phyloP scores from a whole-genome alignment of 2,329 filamentous ascomycete genomes.

The Stagonosporopsis chrysanthemi region DNA sequence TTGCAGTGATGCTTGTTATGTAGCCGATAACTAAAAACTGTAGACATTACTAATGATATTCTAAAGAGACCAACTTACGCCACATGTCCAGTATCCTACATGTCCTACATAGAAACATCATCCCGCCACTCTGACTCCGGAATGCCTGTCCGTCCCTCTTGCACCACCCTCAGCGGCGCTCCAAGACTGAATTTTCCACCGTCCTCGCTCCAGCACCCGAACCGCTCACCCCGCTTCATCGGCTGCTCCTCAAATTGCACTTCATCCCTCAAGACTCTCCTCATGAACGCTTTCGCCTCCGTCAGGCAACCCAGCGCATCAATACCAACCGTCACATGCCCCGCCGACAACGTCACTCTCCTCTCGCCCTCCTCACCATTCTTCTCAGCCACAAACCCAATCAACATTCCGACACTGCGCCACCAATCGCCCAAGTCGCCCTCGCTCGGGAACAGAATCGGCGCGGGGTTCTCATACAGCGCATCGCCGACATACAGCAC shows the following conservation, averaged over 20 bases:
- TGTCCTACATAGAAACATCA: neutral
- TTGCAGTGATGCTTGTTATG: neutral
- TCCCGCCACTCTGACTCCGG: conserved; percentile 3
- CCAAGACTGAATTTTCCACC: conserved; percentile 9
- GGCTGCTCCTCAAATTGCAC: conserved; percentile 8
- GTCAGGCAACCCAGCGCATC: conserved; percentile 18
- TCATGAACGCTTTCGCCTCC: conserved; percentile 14
- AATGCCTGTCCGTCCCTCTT: conserved; percentile 3
- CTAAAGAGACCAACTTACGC: neutral
- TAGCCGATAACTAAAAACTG: neutral
- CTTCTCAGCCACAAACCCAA: conserved; percentile 3
- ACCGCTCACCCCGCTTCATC: conserved; percentile 11
- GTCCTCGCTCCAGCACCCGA: conserved; percentile 7
- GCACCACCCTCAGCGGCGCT: conserved; percentile 10
- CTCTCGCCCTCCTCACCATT: neutral
- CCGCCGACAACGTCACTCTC: conserved; percentile 10
- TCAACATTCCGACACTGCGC: conserved; percentile 10
- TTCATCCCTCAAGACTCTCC: conserved; percentile 18
- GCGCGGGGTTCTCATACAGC: conserved; percentile 15
- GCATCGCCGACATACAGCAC: conserved; percentile 21
- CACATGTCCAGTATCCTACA: neutral
- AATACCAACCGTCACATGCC: conserved; percentile 15
- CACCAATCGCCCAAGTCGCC: conserved; percentile 20
- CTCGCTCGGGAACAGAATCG: conserved; percentile 22
- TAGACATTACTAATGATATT: neutral